Base-by-base conservation (phyloP, 306 rosid genomes). In the Quercus gilva region DNA sequence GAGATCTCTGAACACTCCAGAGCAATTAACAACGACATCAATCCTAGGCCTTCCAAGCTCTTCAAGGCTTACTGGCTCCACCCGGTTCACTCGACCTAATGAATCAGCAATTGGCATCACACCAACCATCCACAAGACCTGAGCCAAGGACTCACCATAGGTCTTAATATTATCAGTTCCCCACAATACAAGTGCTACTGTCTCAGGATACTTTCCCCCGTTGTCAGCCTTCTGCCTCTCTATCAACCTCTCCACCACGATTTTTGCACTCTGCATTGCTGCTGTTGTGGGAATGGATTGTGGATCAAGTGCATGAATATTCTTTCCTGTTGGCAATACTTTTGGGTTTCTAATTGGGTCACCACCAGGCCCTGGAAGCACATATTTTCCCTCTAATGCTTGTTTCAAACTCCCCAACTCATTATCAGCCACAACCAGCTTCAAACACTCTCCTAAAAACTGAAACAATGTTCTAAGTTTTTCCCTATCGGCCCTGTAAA, bases 21-120 rank as follows among this genome's bases (percentile, higher is more conserved):
- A 93, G 91, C 99, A 96, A 79, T 96, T 96, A 64, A 93, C 98
- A 23, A 96, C 98, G 4, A 96, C 99, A 79, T 96, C 99, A 74
- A 96, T 92, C 87, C 97, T 91, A 28, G 99, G 99, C 91, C 99
- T 88, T 84, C 97, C 97, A 21, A 96, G 99, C 93, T 96, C 99
- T 85, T 96, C 97, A 78, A 96, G 90, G 70, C 90, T 82, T 17
- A 91, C 98, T 21, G 85, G 51, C 82, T 96, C 98, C 14, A 96
- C 97, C 64, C 87, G 84, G 85, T 96, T 96, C 76, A 96, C 99
- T 65, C 98, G 87, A 45, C 99, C 98, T 0, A 96, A 79, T 49
- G 87, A 77, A 86, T 96, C 99, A 10, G 99, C 88, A 65, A 96
- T 83, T 5, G 98, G 99, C 74, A 67, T 78, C 31, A 95, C 99